Percentiles rank a stretch among this genome's conserved stretches.
Evolutionary conservation across 768 basidiomycete species (phyloP).

Genomic region (Pulveroboletus sp.): DNA sequence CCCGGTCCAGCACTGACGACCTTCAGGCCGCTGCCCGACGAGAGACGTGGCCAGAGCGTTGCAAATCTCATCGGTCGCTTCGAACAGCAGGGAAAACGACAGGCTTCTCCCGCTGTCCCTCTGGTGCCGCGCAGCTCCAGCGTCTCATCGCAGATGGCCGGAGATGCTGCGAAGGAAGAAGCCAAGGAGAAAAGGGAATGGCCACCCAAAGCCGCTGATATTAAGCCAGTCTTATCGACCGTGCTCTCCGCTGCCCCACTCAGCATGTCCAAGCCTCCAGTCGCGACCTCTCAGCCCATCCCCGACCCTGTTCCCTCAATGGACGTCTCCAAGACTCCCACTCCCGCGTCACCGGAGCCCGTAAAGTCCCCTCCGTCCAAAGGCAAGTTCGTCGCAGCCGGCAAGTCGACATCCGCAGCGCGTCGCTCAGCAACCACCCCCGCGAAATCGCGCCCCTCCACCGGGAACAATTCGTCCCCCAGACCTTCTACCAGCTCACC

Average conservation of each 20-base stretch:
- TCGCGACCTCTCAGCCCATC: conserved; percentile 30
- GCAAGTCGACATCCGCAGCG: conserved; percentile 23
- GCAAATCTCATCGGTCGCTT: conserved; percentile 90
- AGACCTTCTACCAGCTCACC: conserved; percentile 26
- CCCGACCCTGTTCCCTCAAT: conserved; percentile 20
- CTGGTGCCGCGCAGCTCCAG: conserved; percentile 58
- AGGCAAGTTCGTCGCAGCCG: conserved; percentile 11
- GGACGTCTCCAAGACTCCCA: conserved; percentile 18
- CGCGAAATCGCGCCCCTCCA: conserved; percentile 29
- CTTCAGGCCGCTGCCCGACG: conserved; percentile 80
- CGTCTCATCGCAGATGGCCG: conserved; percentile 58
- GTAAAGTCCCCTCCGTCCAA: conserved; percentile 21
- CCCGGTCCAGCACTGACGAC: conserved; percentile 14
- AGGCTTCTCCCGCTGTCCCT: conserved; percentile 38
- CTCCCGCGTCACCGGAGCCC: conserved; percentile 21
- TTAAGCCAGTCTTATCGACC: conserved; percentile 33
- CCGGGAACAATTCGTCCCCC: conserved; percentile 14
- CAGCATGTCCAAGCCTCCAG: conserved; percentile 14
- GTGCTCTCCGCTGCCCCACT: conserved; percentile 36
- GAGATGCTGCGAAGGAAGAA: conserved; percentile 65
- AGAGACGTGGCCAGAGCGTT: conserved; percentile 80
- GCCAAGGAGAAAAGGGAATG: conserved; percentile 71
- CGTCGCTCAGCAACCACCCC: conserved; percentile 21
- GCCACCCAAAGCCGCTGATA: conserved; percentile 52
- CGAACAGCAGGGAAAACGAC: conserved; percentile 74